These are phyloP conservation scores for Pterula multifida DNA, from an alignment of 1,284 basidiomycete genomes.

Conservation along the genomic window DNA sequence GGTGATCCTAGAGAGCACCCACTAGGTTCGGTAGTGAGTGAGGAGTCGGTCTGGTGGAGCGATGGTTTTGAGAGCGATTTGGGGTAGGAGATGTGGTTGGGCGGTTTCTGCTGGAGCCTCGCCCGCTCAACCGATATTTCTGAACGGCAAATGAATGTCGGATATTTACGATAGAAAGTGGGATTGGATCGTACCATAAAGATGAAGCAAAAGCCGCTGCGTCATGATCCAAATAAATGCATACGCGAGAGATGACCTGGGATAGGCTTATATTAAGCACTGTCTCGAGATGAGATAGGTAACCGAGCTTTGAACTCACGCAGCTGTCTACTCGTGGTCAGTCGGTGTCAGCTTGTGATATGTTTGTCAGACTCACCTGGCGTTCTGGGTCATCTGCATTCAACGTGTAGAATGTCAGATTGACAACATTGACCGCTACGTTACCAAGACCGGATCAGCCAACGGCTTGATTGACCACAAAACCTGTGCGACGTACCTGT, in stretches of 20 bases:
- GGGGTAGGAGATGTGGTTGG: no score
- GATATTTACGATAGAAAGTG: no score
- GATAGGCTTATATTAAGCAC: not conserved
- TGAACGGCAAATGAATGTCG: no score
- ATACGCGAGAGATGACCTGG: not conserved
- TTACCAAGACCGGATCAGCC: not conserved
- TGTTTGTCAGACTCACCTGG: not conserved
- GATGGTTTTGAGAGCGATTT: no score
- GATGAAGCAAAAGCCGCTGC: not conserved
- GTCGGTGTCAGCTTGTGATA: not conserved
- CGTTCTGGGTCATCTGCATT: not conserved
- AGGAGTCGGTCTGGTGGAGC: no score
- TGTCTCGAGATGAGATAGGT: not conserved
- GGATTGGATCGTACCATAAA: not conserved
- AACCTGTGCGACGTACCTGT: not conserved
- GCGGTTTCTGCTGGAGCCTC: no score
- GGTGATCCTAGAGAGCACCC: no score
- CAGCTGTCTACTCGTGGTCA: not conserved
- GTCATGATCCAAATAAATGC: slow-evolving; percentile 1
- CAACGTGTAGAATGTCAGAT: not conserved
- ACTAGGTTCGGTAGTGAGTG: no score
- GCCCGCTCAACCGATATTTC: no score
- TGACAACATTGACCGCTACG: not conserved
- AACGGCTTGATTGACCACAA: not conserved
- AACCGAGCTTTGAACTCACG: not conserved